phyloP scores from a whole-genome alignment of 1,284 basidiomycete genomes.

The Rhodofomes roseus region DNA sequence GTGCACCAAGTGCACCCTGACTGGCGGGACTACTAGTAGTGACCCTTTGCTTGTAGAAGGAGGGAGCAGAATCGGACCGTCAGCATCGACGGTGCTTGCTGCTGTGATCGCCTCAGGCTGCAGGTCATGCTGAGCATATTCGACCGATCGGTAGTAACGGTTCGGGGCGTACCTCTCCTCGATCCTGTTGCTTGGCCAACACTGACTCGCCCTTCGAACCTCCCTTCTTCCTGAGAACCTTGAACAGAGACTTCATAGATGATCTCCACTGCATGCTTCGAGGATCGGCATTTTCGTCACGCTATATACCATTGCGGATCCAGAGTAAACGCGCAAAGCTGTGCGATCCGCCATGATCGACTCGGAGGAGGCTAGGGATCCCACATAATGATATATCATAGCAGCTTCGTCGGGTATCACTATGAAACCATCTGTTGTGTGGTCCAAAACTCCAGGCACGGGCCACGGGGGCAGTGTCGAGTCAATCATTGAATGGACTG shows the following conservation, averaged over 20 bases:
- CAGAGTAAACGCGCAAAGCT: background rate
- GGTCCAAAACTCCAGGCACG: background rate
- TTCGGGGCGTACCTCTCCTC: background rate
- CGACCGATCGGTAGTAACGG: background rate
- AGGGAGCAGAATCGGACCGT: background rate
- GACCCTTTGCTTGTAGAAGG: background rate
- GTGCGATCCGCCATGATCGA: background rate
- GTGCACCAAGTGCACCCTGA: background rate
- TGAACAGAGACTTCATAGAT: background rate
- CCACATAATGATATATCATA: too few species aligned
- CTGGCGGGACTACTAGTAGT: background rate
- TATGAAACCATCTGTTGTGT: background rate
- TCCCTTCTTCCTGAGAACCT: background rate
- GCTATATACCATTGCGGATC: background rate
- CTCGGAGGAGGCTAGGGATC: background rate
- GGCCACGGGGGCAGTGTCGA: background rate
- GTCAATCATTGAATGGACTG: background rate
- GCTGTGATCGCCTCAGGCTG: background rate
- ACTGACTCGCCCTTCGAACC: background rate
- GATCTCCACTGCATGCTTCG: background rate
- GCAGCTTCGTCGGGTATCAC: background rate
- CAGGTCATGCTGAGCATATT: background rate
- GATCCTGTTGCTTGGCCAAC: background rate
- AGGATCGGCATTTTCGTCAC: background rate
- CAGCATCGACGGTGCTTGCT: background rate